Percentiles rank a stretch among this genome's conserved stretches.
Evolutionary conservation across 176 grass and related monocot genomes (phyloP).

Genomic region (Oropetium thomaeum): DNA sequence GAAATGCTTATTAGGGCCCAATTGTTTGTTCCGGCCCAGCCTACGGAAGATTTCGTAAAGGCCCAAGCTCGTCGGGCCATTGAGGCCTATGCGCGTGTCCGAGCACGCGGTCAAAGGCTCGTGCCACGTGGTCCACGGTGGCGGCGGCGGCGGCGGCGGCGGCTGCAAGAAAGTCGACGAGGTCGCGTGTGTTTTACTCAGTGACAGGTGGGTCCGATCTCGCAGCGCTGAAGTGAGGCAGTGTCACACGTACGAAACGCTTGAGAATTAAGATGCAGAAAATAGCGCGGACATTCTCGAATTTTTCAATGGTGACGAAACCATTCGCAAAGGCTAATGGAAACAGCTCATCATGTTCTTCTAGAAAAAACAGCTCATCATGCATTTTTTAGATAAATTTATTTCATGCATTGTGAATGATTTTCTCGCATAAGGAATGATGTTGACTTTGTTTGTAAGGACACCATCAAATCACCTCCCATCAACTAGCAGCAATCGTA

Average conservation of each 20-base stretch:
- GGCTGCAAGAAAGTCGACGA: neutral
- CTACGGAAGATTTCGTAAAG: neutral
- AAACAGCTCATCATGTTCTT: too few species aligned
- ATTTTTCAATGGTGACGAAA: neutral
- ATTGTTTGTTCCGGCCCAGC: neutral
- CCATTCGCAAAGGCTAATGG: neutral
- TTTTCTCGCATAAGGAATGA: neutral
- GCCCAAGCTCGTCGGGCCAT: neutral
- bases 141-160: neutral
- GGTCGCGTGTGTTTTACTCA: neutral
- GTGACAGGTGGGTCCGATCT: slow-evolving; percentile 11
- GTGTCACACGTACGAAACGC: neutral
- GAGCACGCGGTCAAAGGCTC: neutral
- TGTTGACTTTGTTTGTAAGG: neutral
- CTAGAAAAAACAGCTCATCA: too few species aligned
- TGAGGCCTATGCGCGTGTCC: neutral
- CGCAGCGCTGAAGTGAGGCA: too few species aligned
- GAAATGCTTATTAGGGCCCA: too few species aligned
- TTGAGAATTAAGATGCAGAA: neutral
- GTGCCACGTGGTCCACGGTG: neutral
- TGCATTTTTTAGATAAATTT: too few species aligned
- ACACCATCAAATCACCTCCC: neutral
- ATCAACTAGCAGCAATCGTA: neutral
- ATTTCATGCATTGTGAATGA: too few species aligned
- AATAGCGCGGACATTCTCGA: neutral